Evolutionary conservation across 2,329 filamentous ascomycete species (phyloP).

Genomic region (Taxawa tesnikishii): DNA sequence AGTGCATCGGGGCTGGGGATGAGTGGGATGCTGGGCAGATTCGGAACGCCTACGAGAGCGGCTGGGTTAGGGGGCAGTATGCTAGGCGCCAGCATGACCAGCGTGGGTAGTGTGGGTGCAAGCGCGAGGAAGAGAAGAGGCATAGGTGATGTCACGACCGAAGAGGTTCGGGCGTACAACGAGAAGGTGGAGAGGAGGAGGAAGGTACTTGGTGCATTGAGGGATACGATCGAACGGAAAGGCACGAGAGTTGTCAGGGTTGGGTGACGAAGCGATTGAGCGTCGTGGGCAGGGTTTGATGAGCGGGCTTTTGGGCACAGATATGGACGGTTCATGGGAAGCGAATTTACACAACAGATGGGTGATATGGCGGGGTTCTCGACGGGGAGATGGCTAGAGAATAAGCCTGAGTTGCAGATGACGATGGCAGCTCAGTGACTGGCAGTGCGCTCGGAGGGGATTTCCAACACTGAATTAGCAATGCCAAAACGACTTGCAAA

Average conservation of each 20-base stretch:
- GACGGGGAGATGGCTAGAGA: too few relatives aligned
- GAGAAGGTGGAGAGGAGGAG: constrained; percentile 22
- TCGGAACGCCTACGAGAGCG: constrained; percentile 15
- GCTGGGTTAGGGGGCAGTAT: constrained; percentile 1
- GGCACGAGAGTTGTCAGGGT: constrained; percentile 7
- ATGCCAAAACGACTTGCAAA: too few relatives aligned
- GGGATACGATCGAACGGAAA: constrained; percentile 12
- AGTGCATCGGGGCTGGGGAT: constrained; percentile 21
- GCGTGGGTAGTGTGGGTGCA: constrained; percentile 11
- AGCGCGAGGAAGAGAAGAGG: constrained; percentile 23
- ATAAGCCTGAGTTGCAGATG: too few relatives aligned
- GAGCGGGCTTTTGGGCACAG: too few relatives aligned
- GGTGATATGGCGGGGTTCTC: too few relatives aligned
- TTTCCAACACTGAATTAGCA: too few relatives aligned
- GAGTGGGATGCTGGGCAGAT: constrained; percentile 20
- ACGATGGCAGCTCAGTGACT: too few relatives aligned
- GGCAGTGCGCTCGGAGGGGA: too few relatives aligned
- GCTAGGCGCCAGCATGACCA: constrained; percentile 12
- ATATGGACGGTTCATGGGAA: too few relatives aligned
- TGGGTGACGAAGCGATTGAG: too few relatives aligned
- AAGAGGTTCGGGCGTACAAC: constrained; percentile 25
- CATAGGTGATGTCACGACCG: constrained; percentile 26
- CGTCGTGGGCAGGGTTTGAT: too few relatives aligned
- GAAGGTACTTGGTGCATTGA: constrained; percentile 25
- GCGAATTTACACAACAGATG: too few relatives aligned